A percentile compares a stretch with the other conserved stretches of the same genome.
These are phyloP conservation scores for Trichoderma sp. DNA, from an alignment of 2,329 filamentous ascomycete genomes.

Conservation along the genomic window DNA sequence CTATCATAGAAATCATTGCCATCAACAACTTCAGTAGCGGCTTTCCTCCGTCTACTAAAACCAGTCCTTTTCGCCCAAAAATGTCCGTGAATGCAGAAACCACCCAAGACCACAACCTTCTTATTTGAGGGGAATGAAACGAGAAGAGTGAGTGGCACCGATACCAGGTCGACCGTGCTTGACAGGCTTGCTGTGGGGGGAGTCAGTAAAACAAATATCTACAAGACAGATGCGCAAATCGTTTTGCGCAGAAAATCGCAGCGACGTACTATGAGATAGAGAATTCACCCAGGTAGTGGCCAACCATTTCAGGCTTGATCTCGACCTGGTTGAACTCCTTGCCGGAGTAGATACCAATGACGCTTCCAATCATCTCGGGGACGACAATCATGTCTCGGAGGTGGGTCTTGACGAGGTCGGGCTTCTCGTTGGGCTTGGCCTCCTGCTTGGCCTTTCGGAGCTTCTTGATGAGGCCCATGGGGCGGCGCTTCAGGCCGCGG, in stretches of 20 bases:
- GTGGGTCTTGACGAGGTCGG: constrained; percentile 98
- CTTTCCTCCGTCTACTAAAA: constrained; percentile 49
- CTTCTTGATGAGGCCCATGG: constrained; percentile 99
- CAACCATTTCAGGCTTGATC: constrained; percentile 99
- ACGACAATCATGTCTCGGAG: constrained; percentile 99
- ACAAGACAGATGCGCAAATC: background rate
- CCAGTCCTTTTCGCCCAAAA: constrained; percentile 56
- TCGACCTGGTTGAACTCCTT: constrained; percentile 99
- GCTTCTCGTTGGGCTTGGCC: constrained; percentile 99
- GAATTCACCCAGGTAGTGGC: constrained; percentile 99
- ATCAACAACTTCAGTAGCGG: constrained; percentile 46
- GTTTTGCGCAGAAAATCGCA: constrained; percentile 35
- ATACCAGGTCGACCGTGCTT: constrained; percentile 99
- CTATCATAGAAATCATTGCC: constrained; percentile 46
- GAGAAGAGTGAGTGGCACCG: constrained; percentile 99
- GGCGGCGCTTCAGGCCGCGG: constrained; percentile 99
- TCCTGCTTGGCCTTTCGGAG: constrained; percentile 99
- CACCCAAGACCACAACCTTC: constrained; percentile 56
- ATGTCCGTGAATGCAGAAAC: constrained; percentile 58
- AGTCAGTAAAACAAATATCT: constrained; percentile 46
- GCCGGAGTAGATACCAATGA: constrained; percentile 98
- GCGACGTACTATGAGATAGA: constrained; percentile 90
- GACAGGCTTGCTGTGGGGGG: constrained; percentile 80
- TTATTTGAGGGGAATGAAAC: constrained; percentile 99
- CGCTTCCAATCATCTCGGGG: constrained; percentile 98